Conservation (phyloP, 441 rosid genomes). For the Dalechampia spathulata region DNA sequence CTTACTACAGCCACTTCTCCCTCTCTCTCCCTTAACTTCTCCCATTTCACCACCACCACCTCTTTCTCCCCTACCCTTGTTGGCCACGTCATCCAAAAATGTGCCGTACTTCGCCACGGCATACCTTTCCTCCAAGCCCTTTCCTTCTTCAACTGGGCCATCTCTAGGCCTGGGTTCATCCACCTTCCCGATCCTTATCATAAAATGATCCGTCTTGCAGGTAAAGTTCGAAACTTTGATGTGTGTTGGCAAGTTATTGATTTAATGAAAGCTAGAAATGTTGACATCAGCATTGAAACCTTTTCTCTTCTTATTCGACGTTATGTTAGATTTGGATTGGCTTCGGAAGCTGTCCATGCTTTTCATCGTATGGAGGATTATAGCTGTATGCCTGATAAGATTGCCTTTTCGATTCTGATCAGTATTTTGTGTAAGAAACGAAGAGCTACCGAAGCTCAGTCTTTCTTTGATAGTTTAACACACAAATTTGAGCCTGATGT, state of each 20-base stretch:
- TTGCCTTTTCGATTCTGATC: conserved; percentile 69
- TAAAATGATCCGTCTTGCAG: conserved; percentile 74
- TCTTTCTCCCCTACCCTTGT: conserved; percentile 44
- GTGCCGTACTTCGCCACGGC: conserved; percentile 66
- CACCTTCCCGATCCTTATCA: conserved; percentile 56
- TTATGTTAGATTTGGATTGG: conserved; percentile 78
- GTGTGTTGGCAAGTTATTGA: conserved; percentile 70
- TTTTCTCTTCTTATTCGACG: conserved; percentile 72
- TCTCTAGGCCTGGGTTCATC: conserved; percentile 23
- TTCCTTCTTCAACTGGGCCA: conserved; percentile 85
- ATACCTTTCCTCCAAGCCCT: conserved; percentile 61
- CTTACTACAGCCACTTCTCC: conserved; percentile 34
- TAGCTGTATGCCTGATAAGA: conserved; percentile 57
- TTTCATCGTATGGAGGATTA: conserved; percentile 95
- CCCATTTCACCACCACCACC: conserved; percentile 32
- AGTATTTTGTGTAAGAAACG: conserved; percentile 59
- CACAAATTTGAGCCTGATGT: conserved; percentile 67
- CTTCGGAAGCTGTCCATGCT: conserved; percentile 78
- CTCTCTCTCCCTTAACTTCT: conserved; percentile 54
- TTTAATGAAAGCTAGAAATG: conserved; percentile 55
- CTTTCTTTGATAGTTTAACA: conserved; percentile 56
- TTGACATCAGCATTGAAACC: conserved; percentile 41
- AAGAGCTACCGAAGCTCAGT: conserved; percentile 71
- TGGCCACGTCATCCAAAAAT: conserved; percentile 51
- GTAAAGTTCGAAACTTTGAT: conserved; percentile 73